Conservation (phyloP, 2,329 filamentous ascomycete genomes). For the Ophiognomonia clavigignenti-juglandacearum region DNA sequence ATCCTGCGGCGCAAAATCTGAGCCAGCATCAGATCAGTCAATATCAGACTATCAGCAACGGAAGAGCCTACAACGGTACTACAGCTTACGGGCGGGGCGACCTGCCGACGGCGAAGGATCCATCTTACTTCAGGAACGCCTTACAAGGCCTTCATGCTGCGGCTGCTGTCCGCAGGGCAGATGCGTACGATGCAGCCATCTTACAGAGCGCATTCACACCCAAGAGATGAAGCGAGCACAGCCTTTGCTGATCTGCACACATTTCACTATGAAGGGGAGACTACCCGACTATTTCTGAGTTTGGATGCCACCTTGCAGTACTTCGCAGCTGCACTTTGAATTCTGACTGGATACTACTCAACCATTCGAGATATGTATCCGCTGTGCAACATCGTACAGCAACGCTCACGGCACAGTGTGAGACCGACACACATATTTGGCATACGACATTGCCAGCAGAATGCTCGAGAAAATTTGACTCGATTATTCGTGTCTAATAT, state of each 20-base stretch:
- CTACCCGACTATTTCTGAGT: not conserved
- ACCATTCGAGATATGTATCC: not conserved
- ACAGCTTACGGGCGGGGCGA: conserved; percentile 19
- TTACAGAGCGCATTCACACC: conserved; percentile 18
- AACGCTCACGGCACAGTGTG: not conserved
- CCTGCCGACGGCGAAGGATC: conserved; percentile 18
- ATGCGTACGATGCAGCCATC: conserved; percentile 19
- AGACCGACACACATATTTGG: too few relatives aligned
- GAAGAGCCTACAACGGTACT: conserved; percentile 18
- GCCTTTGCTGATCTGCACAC: not conserved
- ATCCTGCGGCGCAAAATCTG: not conserved
- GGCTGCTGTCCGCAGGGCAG: conserved; percentile 16
- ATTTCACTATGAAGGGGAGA: not conserved
- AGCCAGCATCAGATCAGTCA: conserved; percentile 4
- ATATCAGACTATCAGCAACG: conserved; percentile 10
- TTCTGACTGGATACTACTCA: not conserved
- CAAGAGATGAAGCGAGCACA: conserved; percentile 8
- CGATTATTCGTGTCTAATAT: conserved; percentile 7
- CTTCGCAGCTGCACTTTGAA: too few relatives aligned
- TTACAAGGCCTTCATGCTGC: conserved; percentile 16
- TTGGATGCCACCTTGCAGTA: not conserved
- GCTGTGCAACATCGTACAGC: too few relatives aligned
- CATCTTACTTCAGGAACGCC: conserved; percentile 20
- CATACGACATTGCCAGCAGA: not conserved
- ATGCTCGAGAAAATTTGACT: not conserved